phyloP scores from a whole-genome alignment of 108 stramenopile species.

The Nannochloropsis gaditana region DNA sequence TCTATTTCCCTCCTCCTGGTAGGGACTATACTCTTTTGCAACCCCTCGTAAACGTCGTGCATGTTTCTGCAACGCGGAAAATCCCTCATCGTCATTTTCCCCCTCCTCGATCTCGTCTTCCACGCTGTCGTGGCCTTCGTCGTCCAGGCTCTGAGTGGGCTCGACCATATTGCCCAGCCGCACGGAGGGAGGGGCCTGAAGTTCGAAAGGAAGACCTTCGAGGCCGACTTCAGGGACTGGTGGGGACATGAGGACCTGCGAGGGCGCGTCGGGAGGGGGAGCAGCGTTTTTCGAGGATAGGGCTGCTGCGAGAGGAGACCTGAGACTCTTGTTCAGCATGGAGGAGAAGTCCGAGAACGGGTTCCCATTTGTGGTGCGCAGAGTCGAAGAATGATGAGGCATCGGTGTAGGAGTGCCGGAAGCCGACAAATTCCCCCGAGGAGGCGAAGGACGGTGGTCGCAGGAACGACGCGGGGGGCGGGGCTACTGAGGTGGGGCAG shows the following conservation, averaged over 20 bases:
- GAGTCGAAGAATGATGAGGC: background rate
- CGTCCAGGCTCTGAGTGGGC: too few relatives aligned
- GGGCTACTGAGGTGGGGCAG: slow-evolving; percentile 16
- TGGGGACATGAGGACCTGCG: too few relatives aligned
- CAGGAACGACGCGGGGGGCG: background rate
- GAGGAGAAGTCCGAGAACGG: too few relatives aligned
- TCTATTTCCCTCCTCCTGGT: background rate
- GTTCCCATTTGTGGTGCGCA: background rate
- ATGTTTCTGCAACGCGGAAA: background rate
- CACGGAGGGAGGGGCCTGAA: too few relatives aligned
- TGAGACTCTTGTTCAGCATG: too few relatives aligned
- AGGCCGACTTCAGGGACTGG: too few relatives aligned
- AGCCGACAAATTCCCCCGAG: background rate
- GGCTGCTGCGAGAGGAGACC: too few relatives aligned
- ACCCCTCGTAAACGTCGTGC: background rate
- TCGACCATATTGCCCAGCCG: too few relatives aligned
- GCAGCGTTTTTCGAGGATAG: too few relatives aligned
- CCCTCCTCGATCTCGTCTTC: background rate
- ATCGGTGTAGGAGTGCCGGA: background rate
- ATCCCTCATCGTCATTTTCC: background rate
- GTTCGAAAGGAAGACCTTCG: too few relatives aligned
- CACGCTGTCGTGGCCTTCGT: too few relatives aligned
- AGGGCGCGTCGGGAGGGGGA: too few relatives aligned
- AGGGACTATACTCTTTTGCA: background rate
- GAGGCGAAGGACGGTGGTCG: background rate